Base-by-base conservation (phyloP, 192 early-diverging fungal genomes). In the Cetraspora pellucida region DNA sequence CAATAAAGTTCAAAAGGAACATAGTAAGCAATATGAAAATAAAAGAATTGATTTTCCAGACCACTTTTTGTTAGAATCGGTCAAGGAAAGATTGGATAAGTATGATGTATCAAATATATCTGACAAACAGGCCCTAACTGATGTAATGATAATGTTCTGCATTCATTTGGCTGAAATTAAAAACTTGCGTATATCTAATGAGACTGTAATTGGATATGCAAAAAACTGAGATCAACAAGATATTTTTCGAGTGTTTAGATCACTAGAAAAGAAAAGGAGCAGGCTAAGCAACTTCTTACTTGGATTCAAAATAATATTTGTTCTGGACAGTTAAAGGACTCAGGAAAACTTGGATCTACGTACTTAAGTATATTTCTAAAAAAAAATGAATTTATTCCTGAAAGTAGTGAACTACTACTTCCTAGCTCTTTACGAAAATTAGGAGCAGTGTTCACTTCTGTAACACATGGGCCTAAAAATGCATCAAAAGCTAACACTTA, bases 131-230 rank as follows among this genome's bases (percentile, higher is more conserved):
- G 69, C 47, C 43, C 49, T 71, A 44, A 47, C 49, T 44, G 69
- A 71, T 52, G 30, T 50, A 54, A 54, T 71, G 69, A 52, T 71
- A 55, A 71, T 71, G 69, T 47, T 46, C 21, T 71, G 69, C 4
- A 71, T 71, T 8, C 44, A 47, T 8, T 47, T 47, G 0, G 69
- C 47, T 71, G 69, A 71, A 71, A 8, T 71, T 71, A 71, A 8
- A 54, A 71, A 43, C 43, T 52, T 71, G 2, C 46, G 10, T 1
- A 71, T 71, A 44, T 0, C 69, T 4, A 28, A 71, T 52, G 69
- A 9, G 1, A 47, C 2, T 14, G 69, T 52, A 52, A 46, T 47
- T 14, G 69, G 28, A 21, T 71, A 71, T 52, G 69, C 47, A 27
- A 71, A 71, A 31, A 52, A 52, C 25, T n/a, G 44, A 3, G 47